Evolutionary conservation across 1,139 yeast genomes (phyloP), one percentile per base, ranked within the genome.

Genomic region (Pichiaceae sp.): DNA sequence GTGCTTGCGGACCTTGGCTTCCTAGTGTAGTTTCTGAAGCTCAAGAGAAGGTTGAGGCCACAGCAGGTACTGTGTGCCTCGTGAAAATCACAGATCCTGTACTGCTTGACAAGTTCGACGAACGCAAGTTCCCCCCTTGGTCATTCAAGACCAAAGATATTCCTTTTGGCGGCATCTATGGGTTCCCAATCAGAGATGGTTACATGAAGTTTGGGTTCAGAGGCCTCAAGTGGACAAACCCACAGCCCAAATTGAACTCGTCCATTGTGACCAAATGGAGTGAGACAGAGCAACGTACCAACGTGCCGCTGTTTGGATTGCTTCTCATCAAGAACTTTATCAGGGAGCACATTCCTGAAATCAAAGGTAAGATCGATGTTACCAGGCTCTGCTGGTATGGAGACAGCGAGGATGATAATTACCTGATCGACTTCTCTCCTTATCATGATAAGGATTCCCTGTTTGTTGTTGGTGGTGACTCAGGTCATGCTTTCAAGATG

Each of bases 401-500:
- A 2, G 63, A 60, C 42, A 52, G 59, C 4, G 47, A 49, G 29
- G 57, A 59, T 39, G 49, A 55, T 15, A 54, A 59, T 35, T 59
- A 54, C 36, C 24, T 21, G 7, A 21, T 21, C 11, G 24, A 11
- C 11, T 21, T 7, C 24, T 21, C 39, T 47, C 49, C 64, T 47
- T 21, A 51, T 40, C 44, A 50, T 35, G 38, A 43, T 40, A 38
- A 54, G n/a, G 36, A 41, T 12, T 48, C 57, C 28, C 51, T 60
- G 9, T 46, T 48, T 37, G 55, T 58, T 3, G 57, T 50, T 19
- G 54, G 59, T 31, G 64, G 64, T 25, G 64, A 57, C 27, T 57
- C 62, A 2, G 59, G 63, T 9, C 64, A 60, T 45, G 56, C 56
- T 1, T 60, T 60, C 38, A 60, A 42, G 47, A 46, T 47, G 50